Conservation (phyloP, 306 rosid genomes). For the Malus asiatica region DNA sequence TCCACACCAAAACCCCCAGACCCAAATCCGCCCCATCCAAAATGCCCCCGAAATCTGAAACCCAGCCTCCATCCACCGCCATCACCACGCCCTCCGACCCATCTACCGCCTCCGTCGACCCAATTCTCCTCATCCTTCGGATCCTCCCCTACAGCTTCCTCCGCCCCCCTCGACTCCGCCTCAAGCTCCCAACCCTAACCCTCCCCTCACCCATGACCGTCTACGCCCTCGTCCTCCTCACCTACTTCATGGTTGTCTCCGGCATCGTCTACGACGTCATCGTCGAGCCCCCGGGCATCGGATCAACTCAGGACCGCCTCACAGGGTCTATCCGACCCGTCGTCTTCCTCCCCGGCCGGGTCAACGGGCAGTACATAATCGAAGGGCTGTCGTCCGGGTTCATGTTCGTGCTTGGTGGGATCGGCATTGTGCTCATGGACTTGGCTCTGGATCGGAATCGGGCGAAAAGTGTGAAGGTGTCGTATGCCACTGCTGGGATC, state of each 20-base stretch:
- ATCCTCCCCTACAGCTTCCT: constrained; percentile 63
- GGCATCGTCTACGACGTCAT: constrained; percentile 92
- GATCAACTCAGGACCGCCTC: constrained; percentile 68
- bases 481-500: constrained; percentile 75
- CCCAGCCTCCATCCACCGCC: constrained; percentile 10
- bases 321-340: constrained; percentile 89
- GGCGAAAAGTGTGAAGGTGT: constrained; percentile 59
- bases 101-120: constrained; percentile 28
- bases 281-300: constrained; percentile 95
- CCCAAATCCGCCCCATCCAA: background rate
- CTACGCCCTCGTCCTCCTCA: constrained; percentile 69
- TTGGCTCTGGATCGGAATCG: constrained; percentile 81
- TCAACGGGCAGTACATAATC: constrained; percentile 89
- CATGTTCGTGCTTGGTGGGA: constrained; percentile 89
- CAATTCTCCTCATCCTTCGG: constrained; percentile 32
- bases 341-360: constrained; percentile 79
- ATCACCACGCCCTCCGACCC: constrained; percentile 2
- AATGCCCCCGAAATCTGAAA: constrained; percentile 42
- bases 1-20: background rate
- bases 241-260: constrained; percentile 95
- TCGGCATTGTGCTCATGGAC: constrained; percentile 69
- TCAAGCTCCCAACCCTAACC: constrained; percentile 31
- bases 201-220: constrained; percentile 57
- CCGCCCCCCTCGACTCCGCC: constrained; percentile 42
- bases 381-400: constrained; percentile 86